phyloP scores from a whole-genome alignment of 2,329 filamentous ascomycete species.

The Sarocladiaceae sp. region DNA sequence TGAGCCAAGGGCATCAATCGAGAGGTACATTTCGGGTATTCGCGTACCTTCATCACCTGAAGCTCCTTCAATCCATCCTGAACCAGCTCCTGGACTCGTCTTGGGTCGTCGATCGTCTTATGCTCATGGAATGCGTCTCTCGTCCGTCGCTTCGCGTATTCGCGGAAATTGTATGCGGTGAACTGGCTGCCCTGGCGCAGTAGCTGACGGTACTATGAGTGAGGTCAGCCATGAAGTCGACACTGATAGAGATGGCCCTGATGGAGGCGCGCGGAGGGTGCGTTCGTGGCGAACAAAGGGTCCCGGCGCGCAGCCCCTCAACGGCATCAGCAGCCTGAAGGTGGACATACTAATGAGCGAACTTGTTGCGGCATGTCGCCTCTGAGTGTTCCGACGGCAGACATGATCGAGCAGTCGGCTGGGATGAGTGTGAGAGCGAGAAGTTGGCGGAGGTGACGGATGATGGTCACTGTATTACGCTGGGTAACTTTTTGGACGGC shows the following conservation, averaged over 20 bases:
- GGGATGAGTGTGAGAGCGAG: constrained; percentile 11
- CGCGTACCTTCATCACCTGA: constrained; percentile 77
- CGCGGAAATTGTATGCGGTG: constrained; percentile 92
- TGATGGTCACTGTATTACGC: constrained; percentile 10
- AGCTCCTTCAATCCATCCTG: constrained; percentile 83
- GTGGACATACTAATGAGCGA: constrained; percentile 45
- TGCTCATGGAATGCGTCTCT: constrained; percentile 85
- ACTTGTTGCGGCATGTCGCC: constrained; percentile 52
- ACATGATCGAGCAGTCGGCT: constrained; percentile 27
- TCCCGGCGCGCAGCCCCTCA: not conserved
- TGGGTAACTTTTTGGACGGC: constrained; percentile 8
- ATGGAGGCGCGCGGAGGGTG: too few species aligned
- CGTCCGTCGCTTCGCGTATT: constrained; percentile 89
- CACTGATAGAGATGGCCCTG: too few species aligned
- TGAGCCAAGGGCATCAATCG: constrained; percentile 8
- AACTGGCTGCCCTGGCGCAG: constrained; percentile 83
- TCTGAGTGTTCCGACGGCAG: constrained; percentile 32
- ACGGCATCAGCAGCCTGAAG: not conserved
- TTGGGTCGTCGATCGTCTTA: constrained; percentile 62
- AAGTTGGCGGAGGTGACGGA: constrained; percentile 6
- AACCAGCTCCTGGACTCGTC: constrained; percentile 78
- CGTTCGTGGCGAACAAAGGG: not conserved
- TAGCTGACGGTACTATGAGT: constrained; percentile 76
- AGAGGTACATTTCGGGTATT: not conserved
- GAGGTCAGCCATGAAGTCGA: too few species aligned